These are phyloP conservation scores for Afroboletus lepidellus DNA, from an alignment of 1,284 basidiomycete species.

Conservation along the genomic window DNA sequence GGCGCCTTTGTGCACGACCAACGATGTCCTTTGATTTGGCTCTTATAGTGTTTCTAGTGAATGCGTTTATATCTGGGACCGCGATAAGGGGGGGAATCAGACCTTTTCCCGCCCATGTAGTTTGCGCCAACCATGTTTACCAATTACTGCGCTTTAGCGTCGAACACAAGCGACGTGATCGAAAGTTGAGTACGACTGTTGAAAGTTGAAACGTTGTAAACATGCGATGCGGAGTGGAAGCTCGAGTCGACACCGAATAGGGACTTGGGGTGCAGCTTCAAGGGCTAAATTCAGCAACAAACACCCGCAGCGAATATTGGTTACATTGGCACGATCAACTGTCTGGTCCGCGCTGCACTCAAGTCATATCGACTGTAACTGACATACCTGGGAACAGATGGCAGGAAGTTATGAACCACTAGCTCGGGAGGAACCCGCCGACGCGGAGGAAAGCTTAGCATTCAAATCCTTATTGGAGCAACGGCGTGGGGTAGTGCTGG, in stretches of 20 bases:
- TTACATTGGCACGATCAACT: neutral
- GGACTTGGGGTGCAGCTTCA: too few species aligned
- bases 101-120: slow-evolving; percentile 37
- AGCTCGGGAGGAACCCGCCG: slow-evolving; percentile 13
- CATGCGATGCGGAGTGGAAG: too few species aligned
- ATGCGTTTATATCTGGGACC: neutral
- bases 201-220: too few species aligned
- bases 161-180: neutral
- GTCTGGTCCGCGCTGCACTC: slow-evolving; percentile 14
- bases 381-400: slow-evolving; percentile 5
- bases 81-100: neutral
- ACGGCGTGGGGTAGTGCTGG: slow-evolving; percentile 19
- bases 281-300: neutral
- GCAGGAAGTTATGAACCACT: slow-evolving; percentile 21
- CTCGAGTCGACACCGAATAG: too few species aligned
- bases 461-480: slow-evolving; percentile 20
- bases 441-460: slow-evolving; percentile 12
- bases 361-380: neutral
- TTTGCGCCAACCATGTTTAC: slow-evolving; percentile 32
- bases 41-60: slow-evolving; percentile 22
- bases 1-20: slow-evolving; percentile 28
- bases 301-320: neutral
- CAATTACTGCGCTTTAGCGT: neutral
- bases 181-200: too few species aligned
- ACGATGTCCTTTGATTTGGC: slow-evolving; percentile 27